Evolutionary conservation across 306 rosid species (phyloP).

Genomic region (Cicer judaicum): DNA sequence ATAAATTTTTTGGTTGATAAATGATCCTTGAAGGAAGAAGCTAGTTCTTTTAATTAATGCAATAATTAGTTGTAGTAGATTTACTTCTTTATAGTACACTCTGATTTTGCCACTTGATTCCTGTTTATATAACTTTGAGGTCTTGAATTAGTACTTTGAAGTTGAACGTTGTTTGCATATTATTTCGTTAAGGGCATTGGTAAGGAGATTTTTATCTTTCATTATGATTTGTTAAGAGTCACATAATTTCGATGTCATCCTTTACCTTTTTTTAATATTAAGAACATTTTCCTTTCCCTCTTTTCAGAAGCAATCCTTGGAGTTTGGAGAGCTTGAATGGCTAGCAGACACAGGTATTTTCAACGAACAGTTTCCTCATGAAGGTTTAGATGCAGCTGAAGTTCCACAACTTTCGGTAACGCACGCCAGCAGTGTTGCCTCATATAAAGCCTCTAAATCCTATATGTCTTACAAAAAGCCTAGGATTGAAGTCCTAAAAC

Average conservation of each 20-base stretch:
- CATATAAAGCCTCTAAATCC: slow-evolving; percentile 63
- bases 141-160: not conserved
- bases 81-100: not conserved
- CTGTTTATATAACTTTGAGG: not conserved
- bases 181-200: not conserved
- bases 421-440: slow-evolving; percentile 52
- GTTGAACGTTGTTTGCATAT: not conserved
- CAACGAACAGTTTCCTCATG: slow-evolving; percentile 69
- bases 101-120: not conserved
- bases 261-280: not conserved
- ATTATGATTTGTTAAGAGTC: not conserved
- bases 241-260: slow-evolving; percentile 1
- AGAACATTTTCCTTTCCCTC: not conserved
- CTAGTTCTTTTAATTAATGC: not conserved
- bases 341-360: slow-evolving; percentile 74
- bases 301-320: slow-evolving; percentile 75
- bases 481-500: slow-evolving; percentile 57
- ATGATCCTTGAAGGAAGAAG: not conserved
- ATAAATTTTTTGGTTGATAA: not conserved
- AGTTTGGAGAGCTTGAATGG: slow-evolving; percentile 94
- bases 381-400: slow-evolving; percentile 83
- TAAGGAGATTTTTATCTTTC: slow-evolving; percentile 11
- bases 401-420: slow-evolving; percentile 83
- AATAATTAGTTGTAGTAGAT: not conserved
- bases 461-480: slow-evolving; percentile 72